Conservation (phyloP, 331 rosid species). For the Malus hybrid region DNA sequence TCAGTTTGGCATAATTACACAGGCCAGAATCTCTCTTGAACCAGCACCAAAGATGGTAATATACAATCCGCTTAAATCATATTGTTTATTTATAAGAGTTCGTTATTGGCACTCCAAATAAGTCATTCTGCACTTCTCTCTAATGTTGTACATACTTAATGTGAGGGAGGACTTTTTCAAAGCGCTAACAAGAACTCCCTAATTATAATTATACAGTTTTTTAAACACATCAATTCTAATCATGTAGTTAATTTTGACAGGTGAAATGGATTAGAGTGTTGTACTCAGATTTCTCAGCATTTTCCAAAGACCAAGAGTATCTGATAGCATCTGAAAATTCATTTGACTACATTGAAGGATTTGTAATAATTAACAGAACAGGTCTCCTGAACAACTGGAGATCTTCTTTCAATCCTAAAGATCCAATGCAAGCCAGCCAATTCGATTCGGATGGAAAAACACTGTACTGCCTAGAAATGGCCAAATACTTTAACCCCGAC, state of each 20-base stretch:
- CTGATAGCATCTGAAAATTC: conserved; percentile 64
- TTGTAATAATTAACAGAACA: conserved; percentile 63
- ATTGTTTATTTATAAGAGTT: neutral
- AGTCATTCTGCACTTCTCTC: neutral
- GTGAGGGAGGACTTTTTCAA: neutral
- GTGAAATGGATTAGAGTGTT: conserved; percentile 90
- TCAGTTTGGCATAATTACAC: conserved; percentile 88
- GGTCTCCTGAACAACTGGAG: conserved; percentile 86
- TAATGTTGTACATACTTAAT: neutral
- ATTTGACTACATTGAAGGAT: conserved; percentile 89
- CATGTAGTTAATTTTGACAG: conserved; percentile 21
- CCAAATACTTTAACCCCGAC: conserved; percentile 62
- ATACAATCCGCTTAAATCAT: neutral
- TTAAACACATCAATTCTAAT: neutral
- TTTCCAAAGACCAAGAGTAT: conserved; percentile 76
- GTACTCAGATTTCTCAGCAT: conserved; percentile 70
- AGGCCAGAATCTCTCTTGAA: conserved; percentile 83
- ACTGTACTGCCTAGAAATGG: conserved; percentile 80
- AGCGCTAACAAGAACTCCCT: neutral
- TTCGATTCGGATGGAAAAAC: conserved; percentile 72
- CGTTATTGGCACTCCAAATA: neutral
- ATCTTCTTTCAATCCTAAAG: conserved; percentile 75
- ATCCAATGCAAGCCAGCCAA: conserved; percentile 60
- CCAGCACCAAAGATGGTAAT: conserved; percentile 73
- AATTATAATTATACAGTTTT: no score